Conservation (phyloP, 2,329 filamentous ascomycete genomes). For the Pseudogymnoascus sp. region DNA sequence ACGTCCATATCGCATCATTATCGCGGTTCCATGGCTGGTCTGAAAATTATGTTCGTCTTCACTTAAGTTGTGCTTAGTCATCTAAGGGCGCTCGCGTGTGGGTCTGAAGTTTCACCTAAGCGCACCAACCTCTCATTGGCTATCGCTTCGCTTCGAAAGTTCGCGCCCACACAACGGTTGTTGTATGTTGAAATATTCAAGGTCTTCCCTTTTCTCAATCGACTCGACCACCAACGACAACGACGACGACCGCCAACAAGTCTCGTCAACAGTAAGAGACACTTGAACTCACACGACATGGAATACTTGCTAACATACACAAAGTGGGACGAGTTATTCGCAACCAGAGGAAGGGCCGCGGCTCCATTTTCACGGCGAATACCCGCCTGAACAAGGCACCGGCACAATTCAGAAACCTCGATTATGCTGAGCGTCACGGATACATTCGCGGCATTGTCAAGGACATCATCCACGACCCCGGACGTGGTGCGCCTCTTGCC, state of each 20-base stretch:
- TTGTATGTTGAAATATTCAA: conserved; percentile 9
- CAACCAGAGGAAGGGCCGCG: conserved; percentile 71
- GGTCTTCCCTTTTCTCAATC: conserved; percentile 8
- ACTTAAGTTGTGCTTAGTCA: conserved; percentile 7
- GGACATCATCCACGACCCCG: conserved; percentile 96
- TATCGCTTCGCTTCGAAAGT: conserved; percentile 3
- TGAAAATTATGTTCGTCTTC: conserved; percentile 2
- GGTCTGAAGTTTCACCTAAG: not conserved
- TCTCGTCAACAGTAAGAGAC: conserved; percentile 9
- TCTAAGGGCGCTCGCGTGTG: not conserved
- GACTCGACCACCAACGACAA: conserved; percentile 8
- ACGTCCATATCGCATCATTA: not conserved
- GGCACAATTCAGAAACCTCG: conserved; percentile 93
- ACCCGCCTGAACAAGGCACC: conserved; percentile 91
- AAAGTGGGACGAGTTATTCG: conserved; percentile 50
- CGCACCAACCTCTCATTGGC: not conserved
- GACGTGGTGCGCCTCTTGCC: conserved; percentile 95
- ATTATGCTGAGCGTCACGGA: conserved; percentile 93
- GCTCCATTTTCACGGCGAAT: conserved; percentile 69
- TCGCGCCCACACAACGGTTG: conserved; percentile 6
- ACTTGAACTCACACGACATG: not conserved
- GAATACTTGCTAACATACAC: not conserved
- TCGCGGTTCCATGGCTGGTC: not conserved
- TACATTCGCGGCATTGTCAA: conserved; percentile 97
- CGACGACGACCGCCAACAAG: conserved; percentile 8